phyloP scores from a whole-genome alignment of 2,329 filamentous ascomycete genomes.

The Fusarium sp. region DNA sequence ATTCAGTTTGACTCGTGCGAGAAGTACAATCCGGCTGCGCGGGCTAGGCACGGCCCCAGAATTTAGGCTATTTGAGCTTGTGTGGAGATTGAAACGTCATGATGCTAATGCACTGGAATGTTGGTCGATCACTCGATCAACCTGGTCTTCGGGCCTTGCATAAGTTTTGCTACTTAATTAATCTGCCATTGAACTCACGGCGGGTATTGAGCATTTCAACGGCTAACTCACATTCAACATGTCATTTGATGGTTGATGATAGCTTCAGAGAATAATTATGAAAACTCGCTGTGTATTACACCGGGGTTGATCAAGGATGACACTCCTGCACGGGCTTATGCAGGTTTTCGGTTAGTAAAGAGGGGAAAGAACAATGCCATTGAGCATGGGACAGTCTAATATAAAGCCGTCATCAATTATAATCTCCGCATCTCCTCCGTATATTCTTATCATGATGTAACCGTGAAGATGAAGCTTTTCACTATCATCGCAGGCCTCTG shows the following conservation, averaged over 20 bases:
- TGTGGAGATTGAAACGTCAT: conserved; percentile 29
- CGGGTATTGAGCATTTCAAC: background rate
- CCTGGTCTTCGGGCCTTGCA: background rate
- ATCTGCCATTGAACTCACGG: background rate
- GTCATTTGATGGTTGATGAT: background rate
- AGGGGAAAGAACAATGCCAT: conserved; percentile 31
- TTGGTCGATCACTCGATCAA: conserved; percentile 11
- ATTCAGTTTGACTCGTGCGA: background rate
- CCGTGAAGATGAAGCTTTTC: conserved; percentile 5
- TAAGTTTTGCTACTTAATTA: background rate
- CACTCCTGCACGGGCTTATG: conserved; percentile 29
- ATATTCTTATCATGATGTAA: background rate
- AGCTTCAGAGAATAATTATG: background rate
- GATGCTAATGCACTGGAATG: conserved; percentile 15
- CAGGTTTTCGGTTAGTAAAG: conserved; percentile 8
- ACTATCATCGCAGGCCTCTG: conserved; percentile 4
- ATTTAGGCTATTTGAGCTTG: conserved; percentile 29
- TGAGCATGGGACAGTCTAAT: background rate
- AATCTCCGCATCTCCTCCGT: background rate
- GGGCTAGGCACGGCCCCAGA: background rate
- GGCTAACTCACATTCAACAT: background rate
- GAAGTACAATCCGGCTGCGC: background rate
- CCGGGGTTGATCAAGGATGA: conserved; percentile 23
- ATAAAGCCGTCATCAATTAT: background rate
- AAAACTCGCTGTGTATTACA: conserved; percentile 4